phyloP scores from a whole-genome alignment of 1,284 basidiomycete genomes.

The Rhodotorula sp. region DNA sequence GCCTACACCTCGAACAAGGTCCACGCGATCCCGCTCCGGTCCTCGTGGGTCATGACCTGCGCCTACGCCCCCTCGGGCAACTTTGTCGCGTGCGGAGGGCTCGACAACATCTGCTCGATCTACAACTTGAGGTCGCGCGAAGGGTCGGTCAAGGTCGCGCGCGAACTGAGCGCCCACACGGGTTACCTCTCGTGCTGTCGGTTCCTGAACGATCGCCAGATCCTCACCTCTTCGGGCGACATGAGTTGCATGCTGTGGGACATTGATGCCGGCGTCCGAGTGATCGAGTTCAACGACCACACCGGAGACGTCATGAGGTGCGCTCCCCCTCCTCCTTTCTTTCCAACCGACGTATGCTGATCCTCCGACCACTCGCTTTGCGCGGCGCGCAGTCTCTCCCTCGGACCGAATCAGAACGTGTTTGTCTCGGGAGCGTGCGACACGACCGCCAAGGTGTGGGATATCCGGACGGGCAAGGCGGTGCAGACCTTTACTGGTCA shows the following conservation, averaged over 20 bases:
- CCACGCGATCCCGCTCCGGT: constrained; percentile 94
- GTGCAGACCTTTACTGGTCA: constrained; percentile 99
- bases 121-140: constrained; percentile 71
- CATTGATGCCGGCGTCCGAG: constrained; percentile 90
- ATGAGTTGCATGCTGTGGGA: constrained; percentile 99
- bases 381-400: constrained; percentile 69
- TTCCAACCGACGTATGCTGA: no score
- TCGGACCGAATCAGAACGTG: constrained; percentile 88
- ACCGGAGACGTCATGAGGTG: constrained; percentile 99
- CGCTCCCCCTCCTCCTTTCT: constrained; percentile 40
- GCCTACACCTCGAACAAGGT: constrained; percentile 99
- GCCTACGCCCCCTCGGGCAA: constrained; percentile 96
- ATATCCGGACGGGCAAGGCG: constrained; percentile 92
- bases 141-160: constrained; percentile 56
- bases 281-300: constrained; percentile 97
- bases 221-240: constrained; percentile 94
- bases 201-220: constrained; percentile 97
- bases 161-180: constrained; percentile 93
- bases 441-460: constrained; percentile 97
- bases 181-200: constrained; percentile 97
- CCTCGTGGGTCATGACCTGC: constrained; percentile 99
- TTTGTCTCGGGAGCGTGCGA: constrained; percentile 99
- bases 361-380: neutral
- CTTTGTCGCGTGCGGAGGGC: constrained; percentile 95
- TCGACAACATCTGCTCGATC: constrained; percentile 98